phyloP scores from a whole-genome alignment of 1,139 yeast genomes.

The Sugiyamaella japonica region DNA sequence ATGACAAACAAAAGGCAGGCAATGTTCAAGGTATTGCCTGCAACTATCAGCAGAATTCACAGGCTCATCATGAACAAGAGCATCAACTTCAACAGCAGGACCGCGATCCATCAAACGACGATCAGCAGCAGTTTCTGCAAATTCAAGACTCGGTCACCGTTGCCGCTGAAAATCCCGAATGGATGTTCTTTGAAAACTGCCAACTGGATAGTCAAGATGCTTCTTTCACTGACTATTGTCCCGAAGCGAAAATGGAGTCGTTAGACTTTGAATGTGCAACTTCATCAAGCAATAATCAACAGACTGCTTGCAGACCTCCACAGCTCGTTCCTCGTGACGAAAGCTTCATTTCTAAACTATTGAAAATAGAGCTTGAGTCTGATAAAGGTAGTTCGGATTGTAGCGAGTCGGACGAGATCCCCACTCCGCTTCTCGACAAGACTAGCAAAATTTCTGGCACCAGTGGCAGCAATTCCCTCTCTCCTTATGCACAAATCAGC shows the following conservation, averaged over 20 bases:
- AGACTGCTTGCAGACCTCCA: background rate
- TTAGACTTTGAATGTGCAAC: constrained; percentile 1
- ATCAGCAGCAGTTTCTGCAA: background rate
- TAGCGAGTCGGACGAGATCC: constrained; percentile 18
- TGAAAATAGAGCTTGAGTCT: constrained; percentile 19
- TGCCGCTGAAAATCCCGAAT: constrained; percentile 6
- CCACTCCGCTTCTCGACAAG: constrained; percentile 18
- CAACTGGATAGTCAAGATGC: background rate
- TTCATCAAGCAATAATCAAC: background rate
- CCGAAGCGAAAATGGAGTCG: constrained; percentile 2
- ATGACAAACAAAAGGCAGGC: background rate
- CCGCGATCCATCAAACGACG: too few relatives aligned
- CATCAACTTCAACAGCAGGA: too few relatives aligned
- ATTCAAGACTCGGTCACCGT: background rate
- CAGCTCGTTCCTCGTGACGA: constrained; percentile 4
- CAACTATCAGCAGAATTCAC: background rate
- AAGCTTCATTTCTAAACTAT: constrained; percentile 2
- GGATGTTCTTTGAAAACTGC: constrained; percentile 6
- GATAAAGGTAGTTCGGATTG: constrained; percentile 19
- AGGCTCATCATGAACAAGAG: background rate
- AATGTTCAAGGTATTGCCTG: background rate
- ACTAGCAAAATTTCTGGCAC: background rate
- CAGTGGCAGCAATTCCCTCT: background rate
- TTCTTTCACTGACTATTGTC: constrained; percentile 6
- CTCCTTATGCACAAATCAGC: background rate